Percentiles rank a stretch among this genome's conserved stretches.
Conservation (phyloP, 495 filamentous ascomycete genomes). For the Xylaria cubensis region DNA sequence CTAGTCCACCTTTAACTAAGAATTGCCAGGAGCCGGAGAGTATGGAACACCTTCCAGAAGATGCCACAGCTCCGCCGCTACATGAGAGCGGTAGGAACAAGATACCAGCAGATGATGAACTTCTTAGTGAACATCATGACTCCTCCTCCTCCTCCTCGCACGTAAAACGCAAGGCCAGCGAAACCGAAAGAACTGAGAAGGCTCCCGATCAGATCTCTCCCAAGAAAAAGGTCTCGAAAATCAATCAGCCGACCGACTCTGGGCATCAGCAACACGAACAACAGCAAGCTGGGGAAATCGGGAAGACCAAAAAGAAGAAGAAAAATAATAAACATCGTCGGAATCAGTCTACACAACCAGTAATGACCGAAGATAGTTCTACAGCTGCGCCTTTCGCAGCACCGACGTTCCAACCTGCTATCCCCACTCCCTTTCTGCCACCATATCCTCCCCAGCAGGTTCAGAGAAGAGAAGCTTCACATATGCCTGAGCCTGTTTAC, state of each 20-base stretch:
- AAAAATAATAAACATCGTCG: conserved; percentile 23
- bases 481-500: neutral
- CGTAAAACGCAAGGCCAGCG: conserved; percentile 8
- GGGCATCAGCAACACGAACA: neutral
- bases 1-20: neutral
- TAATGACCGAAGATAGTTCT: neutral
- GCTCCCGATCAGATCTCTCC: neutral
- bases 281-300: neutral
- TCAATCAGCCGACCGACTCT: neutral
- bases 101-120: neutral
- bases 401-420: conserved; percentile 1
- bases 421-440: neutral
- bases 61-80: neutral
- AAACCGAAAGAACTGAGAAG: neutral
- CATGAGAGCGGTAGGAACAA: neutral
- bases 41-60: neutral
- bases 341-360: neutral
- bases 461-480: neutral
- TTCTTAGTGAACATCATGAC: neutral
- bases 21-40: neutral
- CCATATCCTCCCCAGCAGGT: neutral
- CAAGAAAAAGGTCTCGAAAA: conserved; percentile 1
- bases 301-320: conserved; percentile 14
- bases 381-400: neutral
- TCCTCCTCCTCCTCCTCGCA: neutral